Base-by-base conservation (phyloP, 1,139 yeast genomes). In the Keqinozyma sinolaborantium region DNA sequence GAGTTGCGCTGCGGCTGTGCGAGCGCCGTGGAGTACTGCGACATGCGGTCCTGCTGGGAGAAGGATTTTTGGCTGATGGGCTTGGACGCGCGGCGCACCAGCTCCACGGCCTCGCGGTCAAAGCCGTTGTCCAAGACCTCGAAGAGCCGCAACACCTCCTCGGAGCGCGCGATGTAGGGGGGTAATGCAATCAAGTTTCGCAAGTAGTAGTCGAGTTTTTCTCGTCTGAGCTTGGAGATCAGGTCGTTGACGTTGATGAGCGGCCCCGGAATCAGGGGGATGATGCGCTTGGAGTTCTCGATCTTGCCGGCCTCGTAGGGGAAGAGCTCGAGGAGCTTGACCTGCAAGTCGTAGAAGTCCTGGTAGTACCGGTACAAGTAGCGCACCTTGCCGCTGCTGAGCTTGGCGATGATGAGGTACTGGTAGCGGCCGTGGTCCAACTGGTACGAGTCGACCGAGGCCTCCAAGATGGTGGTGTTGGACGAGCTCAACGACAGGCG, bases 241-340 rank as follows among this genome's bases (percentile, higher is more conserved):
- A 83, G 76, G 52, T 90, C 97, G 41, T 90, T 88, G 31, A 92
- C 96, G 52, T 85, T 85, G 29, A 95, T 83, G 31, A 92, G 72
- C 2, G 98, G 99, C 1, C 98, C 98, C 0, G 98, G 98, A 52
- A 94, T 90, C 42, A 84, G 87, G 4, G 99, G 98, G 39, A 92
- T 72, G 24, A 83, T 83, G 42, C 98, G 75, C 35, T 68, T 64
- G 24, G 74, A 70, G 43, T 78, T 77, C 56, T 83, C 87, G 29
- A 82, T 79, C 45, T 88, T 81, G 4, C 97, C 97, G 4, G 97
- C 95, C 56, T 92, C 98, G 42, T 71, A 79, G 3, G 97, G 97
- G 64, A 85, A 92, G 28, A 82, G 71, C 48, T 85, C 95, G 35
- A 92, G 67, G 31, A 94, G 65, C 41, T 74, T 78, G 31, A 90